A percentile compares a stretch with the other conserved stretches of the same genome.
Conservation (phyloP, 371 early-diverging fungal genomes). For the Rhizomucor miehei region DNA sequence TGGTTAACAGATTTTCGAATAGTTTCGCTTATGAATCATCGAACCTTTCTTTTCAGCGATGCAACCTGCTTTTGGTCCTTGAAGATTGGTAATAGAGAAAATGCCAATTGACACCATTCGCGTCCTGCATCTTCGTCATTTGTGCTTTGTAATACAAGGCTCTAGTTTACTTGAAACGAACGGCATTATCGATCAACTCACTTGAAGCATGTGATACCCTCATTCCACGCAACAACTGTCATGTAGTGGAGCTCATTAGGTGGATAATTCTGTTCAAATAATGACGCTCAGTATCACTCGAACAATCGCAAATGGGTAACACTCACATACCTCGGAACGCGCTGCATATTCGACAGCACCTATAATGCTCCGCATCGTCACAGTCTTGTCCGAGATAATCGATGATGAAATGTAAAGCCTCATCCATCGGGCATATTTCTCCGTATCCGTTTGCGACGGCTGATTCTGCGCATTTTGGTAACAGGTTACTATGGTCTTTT, state of each 20-base stretch:
- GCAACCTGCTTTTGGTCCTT: background rate
- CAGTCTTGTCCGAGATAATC: background rate
- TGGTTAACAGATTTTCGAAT: too few species aligned
- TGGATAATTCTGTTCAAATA: conserved; percentile 14
- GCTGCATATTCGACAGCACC: too few species aligned
- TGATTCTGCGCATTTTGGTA: too few species aligned
- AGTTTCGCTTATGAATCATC: too few species aligned
- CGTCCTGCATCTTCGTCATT: background rate
- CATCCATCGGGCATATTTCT: background rate
- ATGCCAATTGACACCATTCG: background rate
- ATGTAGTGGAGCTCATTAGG: conserved; percentile 13
- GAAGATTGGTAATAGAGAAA: background rate
- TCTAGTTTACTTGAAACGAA: background rate
- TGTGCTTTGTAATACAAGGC: background rate
- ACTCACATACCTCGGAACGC: too few species aligned
- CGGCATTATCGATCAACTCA: background rate
- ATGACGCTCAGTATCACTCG: too few species aligned
- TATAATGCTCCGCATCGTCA: too few species aligned
- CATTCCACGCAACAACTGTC: conserved; percentile 14
- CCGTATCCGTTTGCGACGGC: background rate
- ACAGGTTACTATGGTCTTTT: too few species aligned
- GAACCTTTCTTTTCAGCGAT: background rate
- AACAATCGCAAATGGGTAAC: too few species aligned
- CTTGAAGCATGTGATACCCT: conserved; percentile 16
- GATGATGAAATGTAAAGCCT: background rate